A percentile compares a stretch with the other conserved stretches of the same genome.
phyloP scores from a whole-genome alignment of 2,329 filamentous ascomycete species.

The Stenocarpella maydis region DNA sequence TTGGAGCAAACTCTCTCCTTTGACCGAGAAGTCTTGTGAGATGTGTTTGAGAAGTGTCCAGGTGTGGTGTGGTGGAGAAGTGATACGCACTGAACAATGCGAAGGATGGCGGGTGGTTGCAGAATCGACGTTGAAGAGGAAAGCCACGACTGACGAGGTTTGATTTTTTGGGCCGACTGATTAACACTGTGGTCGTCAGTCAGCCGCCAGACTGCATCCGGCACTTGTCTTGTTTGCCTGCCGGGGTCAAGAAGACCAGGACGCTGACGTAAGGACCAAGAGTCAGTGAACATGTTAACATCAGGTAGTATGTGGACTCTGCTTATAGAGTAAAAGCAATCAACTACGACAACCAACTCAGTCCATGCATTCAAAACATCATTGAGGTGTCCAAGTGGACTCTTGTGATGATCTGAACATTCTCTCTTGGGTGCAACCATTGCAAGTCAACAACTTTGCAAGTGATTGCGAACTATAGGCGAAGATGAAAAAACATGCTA shows the following conservation, averaged over 20 bases:
- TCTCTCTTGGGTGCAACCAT: too few relatives aligned
- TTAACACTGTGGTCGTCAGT: neutral
- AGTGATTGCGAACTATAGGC: too few relatives aligned
- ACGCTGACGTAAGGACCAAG: neutral
- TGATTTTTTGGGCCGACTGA: conserved; percentile 1
- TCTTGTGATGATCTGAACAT: too few relatives aligned
- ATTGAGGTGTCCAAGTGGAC: too few relatives aligned
- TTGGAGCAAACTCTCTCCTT: neutral
- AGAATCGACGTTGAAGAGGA: neutral
- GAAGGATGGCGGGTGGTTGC: conserved; percentile 4
- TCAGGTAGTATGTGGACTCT: too few relatives aligned
- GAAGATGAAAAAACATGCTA: too few relatives aligned
- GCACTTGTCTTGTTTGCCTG: neutral
- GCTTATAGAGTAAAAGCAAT: too few relatives aligned
- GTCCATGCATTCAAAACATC: too few relatives aligned
- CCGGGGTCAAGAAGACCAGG: neutral
- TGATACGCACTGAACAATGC: conserved; percentile 23
- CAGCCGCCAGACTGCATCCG: neutral
- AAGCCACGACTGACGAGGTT: neutral
- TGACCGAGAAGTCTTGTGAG: neutral
- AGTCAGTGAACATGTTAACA: too few relatives aligned
- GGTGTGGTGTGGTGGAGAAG: neutral
- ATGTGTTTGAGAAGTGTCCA: neutral
- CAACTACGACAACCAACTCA: too few relatives aligned
- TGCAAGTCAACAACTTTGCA: too few relatives aligned